Evolutionary conservation across 495 filamentous ascomycete species (phyloP), one percentile per base, ranked within the genome.

Genomic region (Talaromyces proteolyticus): DNA sequence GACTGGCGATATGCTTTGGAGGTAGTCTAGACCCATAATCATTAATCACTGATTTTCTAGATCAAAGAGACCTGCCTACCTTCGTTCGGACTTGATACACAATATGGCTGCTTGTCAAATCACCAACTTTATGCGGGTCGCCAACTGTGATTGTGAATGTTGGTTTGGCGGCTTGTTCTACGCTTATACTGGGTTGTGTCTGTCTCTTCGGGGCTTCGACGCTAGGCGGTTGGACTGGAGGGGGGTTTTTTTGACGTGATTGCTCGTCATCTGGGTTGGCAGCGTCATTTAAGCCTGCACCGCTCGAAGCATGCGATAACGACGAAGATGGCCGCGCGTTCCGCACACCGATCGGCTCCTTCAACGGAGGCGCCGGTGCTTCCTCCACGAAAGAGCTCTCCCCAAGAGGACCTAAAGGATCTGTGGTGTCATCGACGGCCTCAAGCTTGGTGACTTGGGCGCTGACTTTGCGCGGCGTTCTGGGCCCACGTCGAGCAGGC

Each of bases 121-220:
- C 93, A 39, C 93, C 94, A 49, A 98, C 91, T 66, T 97, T 98
- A 65, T 95, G 89, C 36, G 94, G 94, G 73, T 98, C 93, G 39
- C 93, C 93, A 11, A 98, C 93, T 2, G 76, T 80, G 53, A 98
- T 96, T n/a, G 88, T 75, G 64, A 97, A 97, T 22, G 75, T 85
- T 11, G 93, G 94, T 56, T 93, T 88, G 36, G 90, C 84, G 44
- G 93, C 91, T 68, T 91, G 87, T 62, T 95, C 89, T 39, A 96
- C 70, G 57, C 84, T 91, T 52, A 95, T 77, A 61, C 89, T 93
- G 23, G 90, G 88, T 54, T 89, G 86, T 22, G 79, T 80, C 53
- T 85, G 78, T 57, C 82, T 73, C 57, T 79, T 76, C 25, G 63
- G 53, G 4, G 48, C 51, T 16, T 55, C 53, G 37, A 70, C 70